phyloP scores from a whole-genome alignment of 2,329 filamentous ascomycete species.

The Akanthomyces lecanii region DNA sequence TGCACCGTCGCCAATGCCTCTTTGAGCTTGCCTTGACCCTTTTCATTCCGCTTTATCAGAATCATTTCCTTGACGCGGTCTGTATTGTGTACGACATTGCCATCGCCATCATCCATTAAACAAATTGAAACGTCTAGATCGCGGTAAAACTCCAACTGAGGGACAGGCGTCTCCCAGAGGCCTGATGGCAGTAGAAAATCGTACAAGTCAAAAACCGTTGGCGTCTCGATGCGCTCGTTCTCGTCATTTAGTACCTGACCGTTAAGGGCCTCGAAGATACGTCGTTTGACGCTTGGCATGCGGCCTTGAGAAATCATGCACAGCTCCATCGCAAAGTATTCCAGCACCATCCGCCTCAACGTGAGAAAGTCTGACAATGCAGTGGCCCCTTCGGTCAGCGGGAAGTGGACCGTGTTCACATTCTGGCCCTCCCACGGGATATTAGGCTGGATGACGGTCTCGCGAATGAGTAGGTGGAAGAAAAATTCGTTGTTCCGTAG shows the following conservation, averaged over 20 bases:
- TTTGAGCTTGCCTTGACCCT: constrained; percentile 23
- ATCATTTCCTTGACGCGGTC: constrained; percentile 71
- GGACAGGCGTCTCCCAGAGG: constrained; percentile 48
- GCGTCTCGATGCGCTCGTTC: constrained; percentile 61
- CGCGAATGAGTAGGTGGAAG: constrained; percentile 69
- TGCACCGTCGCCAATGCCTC: constrained; percentile 45
- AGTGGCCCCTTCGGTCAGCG: constrained; percentile 61
- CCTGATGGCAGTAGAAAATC: constrained; percentile 68
- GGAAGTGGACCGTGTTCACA: constrained; percentile 60
- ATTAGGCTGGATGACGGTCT: constrained; percentile 64
- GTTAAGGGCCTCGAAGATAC: constrained; percentile 68
- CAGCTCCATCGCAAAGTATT: constrained; percentile 83
- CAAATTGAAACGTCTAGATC: constrained; percentile 66
- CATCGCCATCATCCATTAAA: constrained; percentile 54
- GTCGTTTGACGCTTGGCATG: constrained; percentile 65
- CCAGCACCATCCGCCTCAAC: constrained; percentile 71
- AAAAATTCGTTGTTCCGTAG: constrained; percentile 75
- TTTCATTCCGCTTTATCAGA: constrained; percentile 62
- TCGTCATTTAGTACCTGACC: constrained; percentile 67
- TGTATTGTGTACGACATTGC: constrained; percentile 60
- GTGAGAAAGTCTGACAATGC: constrained; percentile 74
- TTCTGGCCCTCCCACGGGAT: constrained; percentile 70
- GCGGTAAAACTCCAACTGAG: constrained; percentile 55
- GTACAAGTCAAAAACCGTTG: constrained; percentile 85
- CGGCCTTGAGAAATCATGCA: constrained; percentile 68